These are phyloP conservation scores for Talaromyces sp. DNA, from an alignment of 2,329 filamentous ascomycete species.

Conservation along the genomic window DNA sequence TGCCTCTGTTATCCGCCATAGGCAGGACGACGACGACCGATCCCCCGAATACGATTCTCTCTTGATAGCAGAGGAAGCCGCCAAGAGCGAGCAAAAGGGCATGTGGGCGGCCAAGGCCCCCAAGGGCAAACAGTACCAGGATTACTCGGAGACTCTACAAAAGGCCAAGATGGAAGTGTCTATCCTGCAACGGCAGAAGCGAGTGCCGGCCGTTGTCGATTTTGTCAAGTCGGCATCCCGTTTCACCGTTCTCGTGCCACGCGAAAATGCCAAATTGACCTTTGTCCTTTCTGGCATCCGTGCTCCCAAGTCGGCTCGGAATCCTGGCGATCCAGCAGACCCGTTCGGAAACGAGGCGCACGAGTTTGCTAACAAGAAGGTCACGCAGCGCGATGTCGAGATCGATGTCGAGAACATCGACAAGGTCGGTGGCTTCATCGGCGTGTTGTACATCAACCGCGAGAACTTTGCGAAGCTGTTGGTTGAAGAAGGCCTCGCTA, in stretches of 20 bases:
- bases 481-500: conserved; percentile 88
- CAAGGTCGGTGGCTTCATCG: conserved; percentile 97
- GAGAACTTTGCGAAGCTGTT: conserved; percentile 93
- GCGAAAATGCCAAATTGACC: conserved; percentile 90
- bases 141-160: conserved; percentile 87
- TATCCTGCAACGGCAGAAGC: conserved; percentile 83
- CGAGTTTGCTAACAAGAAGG: conserved; percentile 81
- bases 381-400: conserved; percentile 91
- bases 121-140: conserved; percentile 74
- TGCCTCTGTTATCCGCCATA: conserved; percentile 88
- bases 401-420: conserved; percentile 93
- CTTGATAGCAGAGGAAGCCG: conserved; percentile 46
- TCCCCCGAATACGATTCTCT: conserved; percentile 81
- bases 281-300: conserved; percentile 92
- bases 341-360: conserved; percentile 93
- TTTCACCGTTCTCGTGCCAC: conserved; percentile 86
- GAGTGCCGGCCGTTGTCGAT: conserved; percentile 87
- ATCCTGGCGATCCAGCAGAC: conserved; percentile 75
- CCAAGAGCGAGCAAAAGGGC: conserved; percentile 83
- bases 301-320: conserved; percentile 79
- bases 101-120: conserved; percentile 92
- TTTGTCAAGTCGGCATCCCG: conserved; percentile 96
- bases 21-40: conserved; percentile 89
- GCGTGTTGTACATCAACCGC: conserved; percentile 85
- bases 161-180: conserved; percentile 94